These are phyloP conservation scores for Calycina herbarum DNA, from an alignment of 2,329 filamentous ascomycete genomes.

Conservation along the genomic window DNA sequence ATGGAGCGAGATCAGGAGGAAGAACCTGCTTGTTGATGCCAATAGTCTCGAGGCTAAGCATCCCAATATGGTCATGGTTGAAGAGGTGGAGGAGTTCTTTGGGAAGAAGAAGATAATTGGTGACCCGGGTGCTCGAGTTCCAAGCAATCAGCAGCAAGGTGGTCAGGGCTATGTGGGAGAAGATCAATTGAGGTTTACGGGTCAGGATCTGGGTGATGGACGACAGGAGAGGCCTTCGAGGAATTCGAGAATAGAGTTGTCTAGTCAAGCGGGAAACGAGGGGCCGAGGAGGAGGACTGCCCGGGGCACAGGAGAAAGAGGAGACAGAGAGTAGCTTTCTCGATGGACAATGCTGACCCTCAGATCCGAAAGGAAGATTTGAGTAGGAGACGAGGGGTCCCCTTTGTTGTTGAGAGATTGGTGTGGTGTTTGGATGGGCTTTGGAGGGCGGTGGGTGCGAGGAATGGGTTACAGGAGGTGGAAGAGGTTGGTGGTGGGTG, in stretches of 20 bases:
- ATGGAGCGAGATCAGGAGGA: conserved; percentile 70
- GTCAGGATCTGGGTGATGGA: conserved; percentile 28
- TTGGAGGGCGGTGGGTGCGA: conserved; percentile 23
- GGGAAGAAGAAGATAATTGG: conserved; percentile 25
- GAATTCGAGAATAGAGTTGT: conserved; percentile 13
- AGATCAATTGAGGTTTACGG: conserved; percentile 21
- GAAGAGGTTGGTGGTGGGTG: conserved; percentile 20
- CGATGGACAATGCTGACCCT: conserved; percentile 2
- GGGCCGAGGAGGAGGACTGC: conserved; percentile 16
- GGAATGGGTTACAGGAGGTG: conserved; percentile 21
- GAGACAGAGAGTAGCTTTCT: conserved; percentile 14
- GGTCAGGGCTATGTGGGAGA: background rate
- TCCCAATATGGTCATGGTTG: conserved; percentile 33
- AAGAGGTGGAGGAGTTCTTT: conserved; percentile 26
- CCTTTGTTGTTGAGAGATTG: background rate
- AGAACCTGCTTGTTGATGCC: conserved; percentile 57
- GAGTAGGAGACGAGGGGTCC: background rate
- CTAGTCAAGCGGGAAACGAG: conserved; percentile 22
- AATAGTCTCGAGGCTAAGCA: conserved; percentile 35
- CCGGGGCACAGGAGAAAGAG: background rate
- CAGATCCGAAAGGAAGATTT: background rate
- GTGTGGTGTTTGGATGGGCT: conserved; percentile 18
- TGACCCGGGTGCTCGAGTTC: conserved; percentile 12
- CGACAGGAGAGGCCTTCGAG: background rate
- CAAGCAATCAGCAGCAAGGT: background rate